Conservation (phyloP, 2,329 filamentous ascomycete species). For the Berkeleyomyces rouxiae region DNA sequence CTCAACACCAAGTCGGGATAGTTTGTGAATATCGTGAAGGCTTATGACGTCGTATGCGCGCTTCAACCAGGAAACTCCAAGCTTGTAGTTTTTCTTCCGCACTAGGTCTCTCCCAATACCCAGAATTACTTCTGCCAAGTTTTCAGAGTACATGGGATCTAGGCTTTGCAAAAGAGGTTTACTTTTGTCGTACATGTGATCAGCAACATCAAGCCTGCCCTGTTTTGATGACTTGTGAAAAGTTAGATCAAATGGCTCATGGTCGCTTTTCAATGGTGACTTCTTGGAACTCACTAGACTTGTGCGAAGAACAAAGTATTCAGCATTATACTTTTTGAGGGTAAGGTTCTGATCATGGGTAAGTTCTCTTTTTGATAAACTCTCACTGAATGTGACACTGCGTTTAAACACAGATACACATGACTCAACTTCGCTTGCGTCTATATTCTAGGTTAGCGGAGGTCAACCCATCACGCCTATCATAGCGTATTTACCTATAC, state of each 20-base stretch:
- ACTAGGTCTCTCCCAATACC: constrained; percentile 51
- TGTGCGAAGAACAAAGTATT: constrained; percentile 51
- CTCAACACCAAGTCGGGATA: constrained; percentile 44
- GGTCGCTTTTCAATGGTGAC: too few relatives aligned
- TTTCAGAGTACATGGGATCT: constrained; percentile 38
- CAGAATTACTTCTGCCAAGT: constrained; percentile 49
- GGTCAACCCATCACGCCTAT: background rate
- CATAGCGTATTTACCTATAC: constrained; percentile 33
- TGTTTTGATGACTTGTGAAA: constrained; percentile 52
- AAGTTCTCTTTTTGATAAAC: background rate
- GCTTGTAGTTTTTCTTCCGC: constrained; percentile 31
- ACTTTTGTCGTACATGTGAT: constrained; percentile 56
- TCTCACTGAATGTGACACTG: constrained; percentile 4
- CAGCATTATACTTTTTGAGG: constrained; percentile 22
- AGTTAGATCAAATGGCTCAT: constrained; percentile 14
- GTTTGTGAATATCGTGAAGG: constrained; percentile 33
- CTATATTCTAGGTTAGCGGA: constrained; percentile 20
- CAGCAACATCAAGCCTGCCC: constrained; percentile 54
- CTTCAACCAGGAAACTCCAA: constrained; percentile 43
- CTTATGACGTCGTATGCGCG: constrained; percentile 46
- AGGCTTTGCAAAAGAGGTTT: constrained; percentile 24
- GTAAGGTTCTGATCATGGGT: background rate
- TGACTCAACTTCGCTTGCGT: constrained; percentile 37
- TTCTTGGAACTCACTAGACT: constrained; percentile 36
- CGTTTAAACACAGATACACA: constrained; percentile 44